A percentile compares a stretch with the other conserved stretches of the same genome.
Conservation (phyloP, 768 basidiomycete genomes). For the Amanita phalloides region DNA sequence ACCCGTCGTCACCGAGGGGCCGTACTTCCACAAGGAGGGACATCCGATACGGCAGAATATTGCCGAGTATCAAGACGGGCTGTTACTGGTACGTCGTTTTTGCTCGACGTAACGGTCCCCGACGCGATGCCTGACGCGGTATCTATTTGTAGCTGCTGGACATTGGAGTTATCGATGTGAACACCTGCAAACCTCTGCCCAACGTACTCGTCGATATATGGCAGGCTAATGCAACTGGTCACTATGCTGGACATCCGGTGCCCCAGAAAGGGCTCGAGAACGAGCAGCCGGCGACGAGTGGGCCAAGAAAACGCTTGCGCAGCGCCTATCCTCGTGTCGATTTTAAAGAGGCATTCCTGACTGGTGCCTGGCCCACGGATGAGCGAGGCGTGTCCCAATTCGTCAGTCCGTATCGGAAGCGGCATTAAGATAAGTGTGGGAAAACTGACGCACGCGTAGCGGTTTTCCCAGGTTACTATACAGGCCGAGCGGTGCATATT, state of each 20-base stretch:
- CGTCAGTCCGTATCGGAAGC: conserved; percentile 25
- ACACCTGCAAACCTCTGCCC: conserved; percentile 43
- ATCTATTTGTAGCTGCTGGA: conserved; percentile 28
- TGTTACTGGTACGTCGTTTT: conserved; percentile 28
- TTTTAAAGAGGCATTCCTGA: conserved; percentile 33
- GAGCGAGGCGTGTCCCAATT: conserved; percentile 42
- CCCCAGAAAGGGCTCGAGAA: conserved; percentile 31
- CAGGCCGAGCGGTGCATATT: conserved; percentile 43
- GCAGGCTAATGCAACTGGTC: conserved; percentile 47
- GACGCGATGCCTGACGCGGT: not conserved
- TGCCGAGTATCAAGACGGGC: conserved; percentile 39
- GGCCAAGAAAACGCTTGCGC: conserved; percentile 31
- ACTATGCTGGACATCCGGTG: conserved; percentile 41
- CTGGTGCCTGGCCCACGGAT: conserved; percentile 46
- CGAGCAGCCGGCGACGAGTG: conserved; percentile 36
- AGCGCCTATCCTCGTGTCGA: conserved; percentile 33
- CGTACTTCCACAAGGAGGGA: conserved; percentile 39
- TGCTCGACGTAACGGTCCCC: not conserved
- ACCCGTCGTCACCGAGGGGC: conserved; percentile 43
- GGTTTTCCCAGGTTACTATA: conserved; percentile 49
- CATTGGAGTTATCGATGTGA: conserved; percentile 47
- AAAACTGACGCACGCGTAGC: conserved; percentile 16
- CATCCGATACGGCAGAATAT: conserved; percentile 45
- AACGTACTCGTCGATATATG: conserved; percentile 51
- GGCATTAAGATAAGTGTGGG: not conserved